Evolutionary conservation across 257 asterid genomes (phyloP).

Genomic region (Plectranthus barbatus): DNA sequence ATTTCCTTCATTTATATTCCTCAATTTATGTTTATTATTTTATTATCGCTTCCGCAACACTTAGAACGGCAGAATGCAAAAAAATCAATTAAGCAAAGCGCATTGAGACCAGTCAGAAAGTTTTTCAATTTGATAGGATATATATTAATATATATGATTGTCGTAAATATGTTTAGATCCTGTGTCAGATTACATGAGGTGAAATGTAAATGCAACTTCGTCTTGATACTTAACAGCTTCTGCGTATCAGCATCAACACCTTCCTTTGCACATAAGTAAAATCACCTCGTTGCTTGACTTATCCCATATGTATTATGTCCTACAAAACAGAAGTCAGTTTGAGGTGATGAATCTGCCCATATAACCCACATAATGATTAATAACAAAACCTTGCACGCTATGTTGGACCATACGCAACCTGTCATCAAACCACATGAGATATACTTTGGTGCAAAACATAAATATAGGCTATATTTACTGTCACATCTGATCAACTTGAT

Average conservation of each 20-base stretch:
- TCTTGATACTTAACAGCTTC: neutral
- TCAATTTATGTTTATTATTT: too few relatives aligned
- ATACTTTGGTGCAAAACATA: too few relatives aligned
- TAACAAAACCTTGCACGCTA: neutral
- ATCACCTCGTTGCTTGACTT: neutral
- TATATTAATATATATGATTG: too few relatives aligned
- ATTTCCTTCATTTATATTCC: too few relatives aligned
- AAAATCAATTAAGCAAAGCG: neutral
- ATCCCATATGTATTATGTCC: conserved; percentile 14
- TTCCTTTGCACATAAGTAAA: neutral
- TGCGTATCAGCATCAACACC: conserved; percentile 5
- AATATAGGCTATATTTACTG: too few relatives aligned
- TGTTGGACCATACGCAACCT: neutral
- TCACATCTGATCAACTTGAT: too few relatives aligned
- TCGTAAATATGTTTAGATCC: neutral
- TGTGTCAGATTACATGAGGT: neutral
- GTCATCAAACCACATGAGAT: too few relatives aligned
- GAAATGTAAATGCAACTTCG: neutral
- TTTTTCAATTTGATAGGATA: neutral
- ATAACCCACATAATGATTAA: neutral
- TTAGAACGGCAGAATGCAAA: too few relatives aligned
- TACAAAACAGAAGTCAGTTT: too few relatives aligned
- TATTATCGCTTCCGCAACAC: too few relatives aligned
- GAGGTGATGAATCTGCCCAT: neutral
- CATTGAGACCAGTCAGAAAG: neutral